Percentiles rank a stretch among this genome's conserved stretches.
phyloP scores from a whole-genome alignment of 192 early-diverging fungal genomes.

The Funneliformis geosporum region DNA sequence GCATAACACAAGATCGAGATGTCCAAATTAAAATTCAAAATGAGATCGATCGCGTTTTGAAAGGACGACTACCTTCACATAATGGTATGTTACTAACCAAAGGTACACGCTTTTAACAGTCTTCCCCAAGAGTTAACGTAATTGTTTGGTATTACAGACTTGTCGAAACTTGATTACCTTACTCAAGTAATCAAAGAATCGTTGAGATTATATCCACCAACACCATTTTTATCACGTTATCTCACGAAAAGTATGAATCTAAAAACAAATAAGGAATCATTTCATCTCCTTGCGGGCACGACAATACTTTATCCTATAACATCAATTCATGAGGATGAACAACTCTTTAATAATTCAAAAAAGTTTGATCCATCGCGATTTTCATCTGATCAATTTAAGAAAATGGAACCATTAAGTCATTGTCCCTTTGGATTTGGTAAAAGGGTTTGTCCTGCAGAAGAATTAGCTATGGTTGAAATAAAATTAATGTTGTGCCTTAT shows the following conservation, averaged over 20 bases:
- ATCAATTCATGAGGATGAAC: neutral
- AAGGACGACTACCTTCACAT: neutral
- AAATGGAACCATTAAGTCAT: neutral
- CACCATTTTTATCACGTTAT: neutral
- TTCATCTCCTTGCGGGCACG: neutral
- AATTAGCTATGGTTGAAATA: neutral
- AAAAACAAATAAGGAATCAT: neutral
- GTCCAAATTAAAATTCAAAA: neutral
- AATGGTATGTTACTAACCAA: neutral
- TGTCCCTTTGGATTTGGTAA: constrained; percentile 2
- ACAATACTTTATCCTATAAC: neutral
- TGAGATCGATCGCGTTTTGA: neutral
- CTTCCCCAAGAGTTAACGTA: no score
- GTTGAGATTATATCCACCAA: neutral
- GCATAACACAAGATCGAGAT: neutral
- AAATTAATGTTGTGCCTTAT: neutral
- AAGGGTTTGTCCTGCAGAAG: neutral
- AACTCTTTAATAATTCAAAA: neutral
- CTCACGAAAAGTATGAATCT: neutral
- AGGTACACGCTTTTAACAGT: no score
- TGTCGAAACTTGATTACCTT: neutral
- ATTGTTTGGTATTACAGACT: neutral
- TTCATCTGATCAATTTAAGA: neutral
- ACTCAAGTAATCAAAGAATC: neutral
- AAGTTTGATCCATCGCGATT: no score